A percentile compares a stretch with the other conserved stretches of the same genome.
Evolutionary conservation across 352 stramenopile genomes (phyloP).

Genomic region (Pythium guiyangense): DNA sequence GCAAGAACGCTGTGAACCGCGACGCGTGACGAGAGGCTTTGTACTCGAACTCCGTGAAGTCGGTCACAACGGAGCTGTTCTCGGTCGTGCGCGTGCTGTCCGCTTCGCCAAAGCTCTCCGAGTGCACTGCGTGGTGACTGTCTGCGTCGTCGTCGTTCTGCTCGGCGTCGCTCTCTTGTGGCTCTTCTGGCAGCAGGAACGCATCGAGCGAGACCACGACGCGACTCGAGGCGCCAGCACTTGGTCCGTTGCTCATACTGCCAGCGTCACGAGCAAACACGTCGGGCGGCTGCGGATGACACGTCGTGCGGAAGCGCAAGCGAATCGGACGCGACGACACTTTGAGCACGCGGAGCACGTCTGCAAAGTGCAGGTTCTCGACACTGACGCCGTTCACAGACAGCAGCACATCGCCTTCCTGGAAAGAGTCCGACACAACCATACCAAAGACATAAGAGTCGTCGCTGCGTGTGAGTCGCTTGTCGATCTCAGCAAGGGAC

Average conservation of each 20-base stretch:
- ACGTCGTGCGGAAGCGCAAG: conserved; percentile 48
- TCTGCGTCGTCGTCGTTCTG: conserved; percentile 53
- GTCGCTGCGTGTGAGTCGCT: too few species aligned
- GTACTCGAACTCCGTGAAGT: conserved; percentile 47
- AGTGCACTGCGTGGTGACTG: conserved; percentile 66
- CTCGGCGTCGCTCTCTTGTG: conserved; percentile 41
- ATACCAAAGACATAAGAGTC: conserved; percentile 3
- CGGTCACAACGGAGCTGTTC: conserved; percentile 64
- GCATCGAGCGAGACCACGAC: conserved; percentile 17
- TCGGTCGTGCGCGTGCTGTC: conserved; percentile 67
- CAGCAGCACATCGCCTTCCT: conserved; percentile 70
- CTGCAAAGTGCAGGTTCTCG: conserved; percentile 50
- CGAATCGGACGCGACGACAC: conserved; percentile 59
- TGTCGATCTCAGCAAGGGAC: too few species aligned
- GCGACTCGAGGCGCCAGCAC: background rate
- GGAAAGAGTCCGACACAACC: conserved; percentile 2
- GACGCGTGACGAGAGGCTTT: conserved; percentile 49
- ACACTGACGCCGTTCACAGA: conserved; percentile 72
- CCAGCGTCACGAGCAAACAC: conserved; percentile 18
- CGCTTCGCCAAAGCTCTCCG: conserved; percentile 71
- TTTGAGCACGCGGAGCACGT: conserved; percentile 68
- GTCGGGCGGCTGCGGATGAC: conserved; percentile 12
- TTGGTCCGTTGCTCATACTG: background rate
- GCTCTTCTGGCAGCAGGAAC: conserved; percentile 31
- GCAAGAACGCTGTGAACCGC: conserved; percentile 51